A percentile compares a stretch with the other conserved stretches of the same genome.
These are phyloP conservation scores for Paracoccidioides lutzii DNA, from an alignment of 2,329 filamentous ascomycete species.

Conservation along the genomic window DNA sequence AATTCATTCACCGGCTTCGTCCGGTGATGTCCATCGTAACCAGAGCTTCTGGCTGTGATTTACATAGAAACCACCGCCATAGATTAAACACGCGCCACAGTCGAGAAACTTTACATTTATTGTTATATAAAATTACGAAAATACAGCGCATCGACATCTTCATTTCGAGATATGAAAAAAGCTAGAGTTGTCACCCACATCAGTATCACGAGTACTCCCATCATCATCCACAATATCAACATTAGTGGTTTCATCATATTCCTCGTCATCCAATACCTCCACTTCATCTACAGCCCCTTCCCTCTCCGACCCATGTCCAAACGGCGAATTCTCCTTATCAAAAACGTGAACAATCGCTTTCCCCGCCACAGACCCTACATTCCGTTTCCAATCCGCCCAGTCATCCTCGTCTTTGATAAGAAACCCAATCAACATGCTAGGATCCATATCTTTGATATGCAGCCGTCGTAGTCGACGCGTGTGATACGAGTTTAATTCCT, in stretches of 20 bases:
- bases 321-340: conserved; percentile 46
- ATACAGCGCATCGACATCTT: neutral
- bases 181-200: neutral
- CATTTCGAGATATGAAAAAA: neutral
- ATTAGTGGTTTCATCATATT: neutral
- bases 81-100: too few relatives aligned
- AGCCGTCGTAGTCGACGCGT: conserved; percentile 72
- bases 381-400: conserved; percentile 68
- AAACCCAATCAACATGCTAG: conserved; percentile 94
- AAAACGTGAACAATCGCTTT: conserved; percentile 80
- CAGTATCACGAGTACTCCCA: neutral
- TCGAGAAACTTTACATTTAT: neutral
- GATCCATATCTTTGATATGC: conserved; percentile 86
- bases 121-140: neutral
- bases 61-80: too few relatives aligned
- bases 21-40: too few relatives aligned
- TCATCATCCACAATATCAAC: conserved; percentile 9
- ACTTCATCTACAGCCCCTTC: conserved; percentile 77
- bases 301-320: conserved; percentile 43
- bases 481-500: conserved; percentile 74
- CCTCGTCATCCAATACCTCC: conserved; percentile 68
- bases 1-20: too few relatives aligned
- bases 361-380: conserved; percentile 55
- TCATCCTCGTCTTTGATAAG: conserved; percentile 71
- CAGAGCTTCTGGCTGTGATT: too few relatives aligned